phyloP scores from a whole-genome alignment of 768 basidiomycete genomes.

The Russula emetica region DNA sequence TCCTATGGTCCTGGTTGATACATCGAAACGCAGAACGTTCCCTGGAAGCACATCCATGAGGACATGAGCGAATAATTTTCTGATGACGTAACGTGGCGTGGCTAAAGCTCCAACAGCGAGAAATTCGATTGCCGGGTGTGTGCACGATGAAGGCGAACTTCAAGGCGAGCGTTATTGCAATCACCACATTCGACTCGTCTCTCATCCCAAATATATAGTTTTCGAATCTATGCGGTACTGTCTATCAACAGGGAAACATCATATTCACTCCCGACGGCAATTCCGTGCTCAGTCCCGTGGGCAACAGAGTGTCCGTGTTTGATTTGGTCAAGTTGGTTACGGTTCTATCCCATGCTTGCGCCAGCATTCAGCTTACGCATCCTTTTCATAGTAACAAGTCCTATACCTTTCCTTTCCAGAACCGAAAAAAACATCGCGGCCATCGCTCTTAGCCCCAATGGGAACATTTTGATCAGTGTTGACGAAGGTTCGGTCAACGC shows the following conservation, averaged over 20 bases:
- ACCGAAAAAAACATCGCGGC: slow-evolving; percentile 88
- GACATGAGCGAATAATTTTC: neutral
- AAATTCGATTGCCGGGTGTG: too few species aligned
- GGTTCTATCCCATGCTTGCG: neutral
- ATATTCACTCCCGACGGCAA: slow-evolving; percentile 93
- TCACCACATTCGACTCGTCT: neutral
- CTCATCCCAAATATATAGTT: slow-evolving; percentile 47
- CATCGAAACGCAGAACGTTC: neutral
- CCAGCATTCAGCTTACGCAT: neutral
- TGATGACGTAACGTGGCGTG: slow-evolving; percentile 15
- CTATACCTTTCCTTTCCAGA: slow-evolving; percentile 85
- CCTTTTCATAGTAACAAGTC: slow-evolving; percentile 76
- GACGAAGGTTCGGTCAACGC: slow-evolving; percentile 68
- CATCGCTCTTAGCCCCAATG: slow-evolving; percentile 87
- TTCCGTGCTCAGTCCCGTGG: slow-evolving; percentile 88
- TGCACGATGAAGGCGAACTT: slow-evolving; percentile 29
- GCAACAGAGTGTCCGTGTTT: slow-evolving; percentile 94
- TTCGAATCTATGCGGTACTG: slow-evolving; percentile 92
- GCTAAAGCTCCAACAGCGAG: too few species aligned
- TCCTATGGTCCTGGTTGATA: neutral
- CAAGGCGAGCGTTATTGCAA: slow-evolving; percentile 22
- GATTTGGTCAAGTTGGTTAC: slow-evolving; percentile 89
- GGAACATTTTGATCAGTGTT: slow-evolving; percentile 82
- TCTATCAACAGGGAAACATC: slow-evolving; percentile 91
- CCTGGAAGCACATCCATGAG: neutral